Conservation (phyloP, 2,329 filamentous ascomycete genomes). For the Ascochyta lentis region DNA sequence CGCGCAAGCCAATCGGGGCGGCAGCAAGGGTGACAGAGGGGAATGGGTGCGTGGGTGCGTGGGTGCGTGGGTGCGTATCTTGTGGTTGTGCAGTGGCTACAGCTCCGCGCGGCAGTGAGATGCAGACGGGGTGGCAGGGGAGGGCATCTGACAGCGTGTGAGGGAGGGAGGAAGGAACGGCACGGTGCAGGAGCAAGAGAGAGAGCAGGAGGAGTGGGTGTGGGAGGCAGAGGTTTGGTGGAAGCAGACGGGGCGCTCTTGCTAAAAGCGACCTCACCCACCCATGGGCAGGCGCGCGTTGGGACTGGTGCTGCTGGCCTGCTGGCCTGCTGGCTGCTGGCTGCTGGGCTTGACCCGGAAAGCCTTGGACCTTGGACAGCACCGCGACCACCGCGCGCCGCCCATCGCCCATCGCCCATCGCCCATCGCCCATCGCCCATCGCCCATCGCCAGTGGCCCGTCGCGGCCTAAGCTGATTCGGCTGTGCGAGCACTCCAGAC, state of each 20-base stretch:
- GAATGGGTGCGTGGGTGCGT: not conserved
- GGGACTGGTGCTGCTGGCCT: conserved; percentile 17
- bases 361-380: conserved; percentile 8
- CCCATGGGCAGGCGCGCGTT: conserved; percentile 20
- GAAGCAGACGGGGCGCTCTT: conserved; percentile 19
- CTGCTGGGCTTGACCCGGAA: conserved; percentile 16
- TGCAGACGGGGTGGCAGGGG: conserved; percentile 8
- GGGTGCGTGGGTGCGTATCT: not conserved
- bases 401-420: too few relatives aligned
- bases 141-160: conserved; percentile 15
- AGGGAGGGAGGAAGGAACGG: conserved; percentile 19
- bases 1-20: conserved; percentile 24
- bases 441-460: too few relatives aligned
- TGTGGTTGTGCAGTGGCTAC: conserved; percentile 4
- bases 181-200: conserved; percentile 15
- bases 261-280: conserved; percentile 20
- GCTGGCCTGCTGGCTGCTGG: conserved; percentile 15
- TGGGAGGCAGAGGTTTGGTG: conserved; percentile 20
- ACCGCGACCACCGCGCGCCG: conserved; percentile 7
- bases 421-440: too few relatives aligned
- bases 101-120: conserved; percentile 8
- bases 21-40: conserved; percentile 17
- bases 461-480: conserved; percentile 26
- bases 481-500: conserved; percentile 23
- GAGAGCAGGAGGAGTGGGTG: conserved; percentile 8